Base-by-base conservation (phyloP, 192 early-diverging fungal species). In the Diversispora epigaea region DNA sequence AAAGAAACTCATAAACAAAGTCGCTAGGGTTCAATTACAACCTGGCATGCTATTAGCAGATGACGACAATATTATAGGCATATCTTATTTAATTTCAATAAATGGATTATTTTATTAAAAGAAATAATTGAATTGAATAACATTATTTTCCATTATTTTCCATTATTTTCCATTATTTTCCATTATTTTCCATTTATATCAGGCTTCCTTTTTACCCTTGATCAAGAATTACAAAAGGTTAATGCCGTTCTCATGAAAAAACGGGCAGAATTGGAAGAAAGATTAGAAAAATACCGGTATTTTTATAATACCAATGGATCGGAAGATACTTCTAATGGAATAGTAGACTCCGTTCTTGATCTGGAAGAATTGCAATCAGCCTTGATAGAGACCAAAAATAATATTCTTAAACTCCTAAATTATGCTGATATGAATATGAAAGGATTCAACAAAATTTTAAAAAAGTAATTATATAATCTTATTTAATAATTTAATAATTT, bases 201-300 rank as follows among this genome's bases (percentile, higher is more conserved):
- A 80, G 88, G 86, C 14, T 94, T 94, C 80, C 90, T 94, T 68
- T 95, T 90, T 75, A 84, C 86, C 49, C 81, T 95, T 57, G 94
- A 95, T 71, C 84, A 93, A 76, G 94, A 95, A 68, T 76, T 95
- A 6, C 93, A 95, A 76, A 93, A 93, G 81, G 88, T 93, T 79
- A 91, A 95, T 56, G 80, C 82, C 9, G 94, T 94, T 73, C 94
- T 93, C 70, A 74, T 89, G 19, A 89, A 92, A 75, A 95, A 95
- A 71, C 90, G 91, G 68, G 80, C 84, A 10, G 90, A 94, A 63
- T 80, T 93, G 43, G 90, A 92, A 69, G 82, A 91, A 4, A 85
- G 91, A 5, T 83, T 93, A 50, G 86, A 89, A 66, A 88, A 87
- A 77, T 83, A 82, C 41, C 77, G 80, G 21, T 75, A 82, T 15